A percentile compares a stretch with the other conserved stretches of the same genome.
Evolutionary conservation across 2,329 filamentous ascomycete species (phyloP).

Genomic region (Beauveria australis): DNA sequence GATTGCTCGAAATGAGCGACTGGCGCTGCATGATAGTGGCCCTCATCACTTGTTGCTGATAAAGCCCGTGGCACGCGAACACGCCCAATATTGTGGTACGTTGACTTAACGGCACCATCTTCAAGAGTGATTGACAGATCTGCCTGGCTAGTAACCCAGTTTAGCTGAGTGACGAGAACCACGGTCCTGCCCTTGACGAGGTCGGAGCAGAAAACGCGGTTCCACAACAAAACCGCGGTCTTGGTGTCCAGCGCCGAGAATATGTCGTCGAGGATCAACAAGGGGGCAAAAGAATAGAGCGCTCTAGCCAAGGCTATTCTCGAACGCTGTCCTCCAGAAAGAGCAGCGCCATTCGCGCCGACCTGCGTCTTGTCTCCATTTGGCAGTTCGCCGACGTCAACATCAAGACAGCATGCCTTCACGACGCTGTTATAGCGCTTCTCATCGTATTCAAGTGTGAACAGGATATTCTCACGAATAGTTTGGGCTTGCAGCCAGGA

Average conservation of each 20-base stretch:
- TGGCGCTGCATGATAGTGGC: neutral
- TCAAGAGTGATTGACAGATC: slow-evolving; percentile 39
- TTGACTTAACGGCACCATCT: slow-evolving; percentile 32
- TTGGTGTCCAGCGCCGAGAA: slow-evolving; percentile 54
- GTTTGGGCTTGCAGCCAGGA: slow-evolving; percentile 51
- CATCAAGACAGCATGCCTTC: slow-evolving; percentile 44
- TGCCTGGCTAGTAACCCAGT: slow-evolving; percentile 43
- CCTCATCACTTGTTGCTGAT: neutral
- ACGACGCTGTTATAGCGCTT: slow-evolving; percentile 47
- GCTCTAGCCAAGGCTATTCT: slow-evolving; percentile 48
- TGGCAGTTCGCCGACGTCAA: slow-evolving; percentile 43
- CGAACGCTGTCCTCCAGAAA: slow-evolving; percentile 50
- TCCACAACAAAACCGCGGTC: slow-evolving; percentile 48
- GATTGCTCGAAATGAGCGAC: neutral
- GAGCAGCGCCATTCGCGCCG: slow-evolving; percentile 45
- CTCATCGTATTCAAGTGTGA: slow-evolving; percentile 41
- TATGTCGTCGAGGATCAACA: slow-evolving; percentile 50
- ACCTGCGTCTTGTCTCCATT: slow-evolving; percentile 43
- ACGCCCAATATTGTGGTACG: slow-evolving; percentile 37
- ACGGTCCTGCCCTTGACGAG: slow-evolving; percentile 45
- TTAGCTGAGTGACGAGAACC: slow-evolving; percentile 49
- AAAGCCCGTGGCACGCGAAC: slow-evolving; percentile 36
- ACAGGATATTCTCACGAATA: slow-evolving; percentile 46
- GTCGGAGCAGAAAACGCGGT: slow-evolving; percentile 48
- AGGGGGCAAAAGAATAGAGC: slow-evolving; percentile 46